Base-by-base conservation (phyloP, 257 asterid species). In the Linderniella brevidens region DNA sequence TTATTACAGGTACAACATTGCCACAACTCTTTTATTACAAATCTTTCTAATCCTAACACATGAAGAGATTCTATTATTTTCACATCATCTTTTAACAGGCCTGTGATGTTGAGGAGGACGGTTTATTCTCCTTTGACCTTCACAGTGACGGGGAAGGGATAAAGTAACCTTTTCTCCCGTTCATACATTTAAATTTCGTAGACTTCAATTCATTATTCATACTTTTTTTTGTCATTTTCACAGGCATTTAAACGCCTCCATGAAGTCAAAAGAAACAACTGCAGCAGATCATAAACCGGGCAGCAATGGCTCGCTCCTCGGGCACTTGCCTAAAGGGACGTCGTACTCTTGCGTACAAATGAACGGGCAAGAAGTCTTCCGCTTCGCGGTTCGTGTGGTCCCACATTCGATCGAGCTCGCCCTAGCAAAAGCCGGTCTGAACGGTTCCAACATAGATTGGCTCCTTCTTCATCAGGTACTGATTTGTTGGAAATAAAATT, bases 311-410 rank as follows among this genome's bases (percentile, higher is more conserved):
- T 81, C 94, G 13, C 64, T 72, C 46, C 70, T 58, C 9, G 79
- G 74, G 49, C 67, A 58, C 53, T 67, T 86, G 18, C 83, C 94
- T 20, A 77, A 70, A 63, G 63, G 57, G 48, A 54, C 83, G 1
- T 67, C 87, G 0, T 90, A 73, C 61, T 90, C 99, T 3, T 77
- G 79, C 65, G 71, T 90, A 53, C 81, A 85, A 64, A 90, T 90
- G 99, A 90, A 90, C n/a, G 99, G 99, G 35, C 85, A 85, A 64
- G 99, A 90, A 69, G 99, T 90, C 41, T 90, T 90, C 48, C 92
- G 96, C 1, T 90, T 90, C 61, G 99, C 99, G 11, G 74, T 58
- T 43, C 90, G 94, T 41, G 93, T 54, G 37, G 99, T 90, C 62
- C 99, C 99, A 14, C 87, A 81, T 61, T 85, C 99, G 0, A 85